Percentiles rank a stretch among this genome's conserved stretches.
These are phyloP conservation scores for Leccinum incarnatum DNA, from an alignment of 768 basidiomycete species.

Conservation along the genomic window DNA sequence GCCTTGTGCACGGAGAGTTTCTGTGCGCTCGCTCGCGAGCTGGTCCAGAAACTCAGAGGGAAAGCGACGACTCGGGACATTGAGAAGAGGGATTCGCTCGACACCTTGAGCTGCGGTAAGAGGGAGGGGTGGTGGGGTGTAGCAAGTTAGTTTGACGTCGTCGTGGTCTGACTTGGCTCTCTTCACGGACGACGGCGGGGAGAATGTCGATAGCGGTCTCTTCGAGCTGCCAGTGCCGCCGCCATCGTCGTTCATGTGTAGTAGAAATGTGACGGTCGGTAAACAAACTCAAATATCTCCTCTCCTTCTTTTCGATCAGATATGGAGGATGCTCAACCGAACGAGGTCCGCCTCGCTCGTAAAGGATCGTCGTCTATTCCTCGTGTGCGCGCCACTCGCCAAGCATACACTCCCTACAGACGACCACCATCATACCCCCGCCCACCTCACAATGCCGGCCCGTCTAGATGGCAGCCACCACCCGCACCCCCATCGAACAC, in stretches of 20 bases:
- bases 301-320: neutral
- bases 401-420: neutral
- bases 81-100: constrained; percentile 25
- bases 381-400: constrained; percentile 15
- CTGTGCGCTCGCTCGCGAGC: constrained; percentile 17
- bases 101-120: constrained; percentile 24
- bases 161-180: constrained; percentile 20
- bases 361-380: constrained; percentile 34
- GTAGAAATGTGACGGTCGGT: neutral
- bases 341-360: constrained; percentile 35
- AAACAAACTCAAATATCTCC: constrained; percentile 25
- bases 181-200: constrained; percentile 13
- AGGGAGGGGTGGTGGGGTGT: constrained; percentile 17
- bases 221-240: constrained; percentile 8
- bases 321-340: constrained; percentile 40
- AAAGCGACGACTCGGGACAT: constrained; percentile 1
- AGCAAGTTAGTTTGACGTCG: neutral
- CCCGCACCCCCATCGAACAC: neutral
- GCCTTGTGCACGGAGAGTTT: constrained; percentile 19
- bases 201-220: constrained; percentile 9
- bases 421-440: neutral
- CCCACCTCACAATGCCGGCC: neutral
- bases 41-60: constrained; percentile 12
- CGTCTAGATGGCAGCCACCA: constrained; percentile 1
- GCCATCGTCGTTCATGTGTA: constrained; percentile 16